A percentile compares a stretch with the other conserved stretches of the same genome.
These are phyloP conservation scores for Citeromyces hawaiiensis DNA, from an alignment of 1,139 yeast species.

Conservation along the genomic window DNA sequence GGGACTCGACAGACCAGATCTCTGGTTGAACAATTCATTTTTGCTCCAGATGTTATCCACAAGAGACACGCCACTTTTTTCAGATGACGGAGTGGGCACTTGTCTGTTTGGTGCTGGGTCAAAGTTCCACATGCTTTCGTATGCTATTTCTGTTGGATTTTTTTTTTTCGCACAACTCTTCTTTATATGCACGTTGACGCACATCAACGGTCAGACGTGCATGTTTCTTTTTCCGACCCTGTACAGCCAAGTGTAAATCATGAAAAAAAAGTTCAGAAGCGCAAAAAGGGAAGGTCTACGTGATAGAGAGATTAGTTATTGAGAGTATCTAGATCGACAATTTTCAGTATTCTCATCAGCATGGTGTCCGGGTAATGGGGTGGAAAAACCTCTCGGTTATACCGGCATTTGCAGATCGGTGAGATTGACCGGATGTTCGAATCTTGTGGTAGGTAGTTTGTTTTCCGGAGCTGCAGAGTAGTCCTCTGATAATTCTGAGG, in stretches of 20 bases:
- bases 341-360: neutral
- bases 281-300: neutral
- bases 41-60: slow-evolving; percentile 1
- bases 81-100: neutral
- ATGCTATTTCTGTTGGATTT: neutral
- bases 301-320: neutral
- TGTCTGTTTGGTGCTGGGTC: neutral
- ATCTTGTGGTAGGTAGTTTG: too few relatives aligned
- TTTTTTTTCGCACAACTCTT: slow-evolving; percentile 1
- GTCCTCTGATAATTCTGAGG: too few relatives aligned
- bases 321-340: too few relatives aligned
- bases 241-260: neutral
- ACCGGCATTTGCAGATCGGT: neutral
- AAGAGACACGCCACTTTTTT: neutral
- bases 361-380: neutral
- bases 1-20: neutral
- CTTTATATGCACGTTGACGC: slow-evolving; percentile 1
- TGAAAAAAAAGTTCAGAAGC: too few relatives aligned
- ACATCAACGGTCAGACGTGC: slow-evolving; percentile 2
- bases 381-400: slow-evolving; percentile 1
- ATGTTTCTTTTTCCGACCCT: neutral
- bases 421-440: too few relatives aligned
- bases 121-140: neutral
- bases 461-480: too few relatives aligned
- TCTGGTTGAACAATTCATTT: slow-evolving; percentile 1